Evolutionary conservation across 768 basidiomycete genomes (phyloP).

Genomic region (Lentinula raphanica): DNA sequence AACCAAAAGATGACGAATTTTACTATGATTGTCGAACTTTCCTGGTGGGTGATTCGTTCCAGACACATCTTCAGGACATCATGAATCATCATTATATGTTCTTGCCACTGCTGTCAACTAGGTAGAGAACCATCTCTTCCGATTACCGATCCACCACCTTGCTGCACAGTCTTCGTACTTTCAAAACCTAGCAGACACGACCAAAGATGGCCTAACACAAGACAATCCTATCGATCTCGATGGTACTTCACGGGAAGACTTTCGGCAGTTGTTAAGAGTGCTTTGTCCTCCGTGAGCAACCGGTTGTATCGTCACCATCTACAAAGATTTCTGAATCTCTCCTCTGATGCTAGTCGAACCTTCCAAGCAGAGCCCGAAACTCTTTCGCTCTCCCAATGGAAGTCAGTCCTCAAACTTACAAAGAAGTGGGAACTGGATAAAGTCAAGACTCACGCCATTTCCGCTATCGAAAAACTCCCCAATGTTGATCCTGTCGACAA

Average conservation of each 20-base stretch:
- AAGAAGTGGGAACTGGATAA: not conserved
- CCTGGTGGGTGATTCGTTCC: not conserved
- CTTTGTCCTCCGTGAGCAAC: slow-evolving; percentile 1
- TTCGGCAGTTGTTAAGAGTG: slow-evolving; percentile 2
- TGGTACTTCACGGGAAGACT: not conserved
- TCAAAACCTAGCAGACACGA: not conserved
- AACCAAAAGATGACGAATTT: not conserved
- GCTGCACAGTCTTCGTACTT: not conserved
- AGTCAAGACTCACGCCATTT: not conserved
- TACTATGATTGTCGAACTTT: not conserved
- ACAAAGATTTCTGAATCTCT: too few relatives aligned
- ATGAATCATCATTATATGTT: not conserved
- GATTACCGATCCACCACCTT: not conserved
- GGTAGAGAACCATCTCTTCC: not conserved
- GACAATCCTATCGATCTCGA: not conserved
- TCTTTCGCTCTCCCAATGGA: not conserved
- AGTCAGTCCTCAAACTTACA: not conserved
- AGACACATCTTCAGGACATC: too few relatives aligned
- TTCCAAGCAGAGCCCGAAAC: not conserved
- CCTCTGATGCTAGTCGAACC: not conserved
- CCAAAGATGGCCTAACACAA: not conserved
- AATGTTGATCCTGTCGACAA: slow-evolving; percentile 1
- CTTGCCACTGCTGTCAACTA: not conserved
- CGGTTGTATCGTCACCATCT: too few relatives aligned
- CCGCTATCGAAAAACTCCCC: not conserved